phyloP scores from a whole-genome alignment of 2,329 filamentous ascomycete species.

The Fusarium tricinctum region DNA sequence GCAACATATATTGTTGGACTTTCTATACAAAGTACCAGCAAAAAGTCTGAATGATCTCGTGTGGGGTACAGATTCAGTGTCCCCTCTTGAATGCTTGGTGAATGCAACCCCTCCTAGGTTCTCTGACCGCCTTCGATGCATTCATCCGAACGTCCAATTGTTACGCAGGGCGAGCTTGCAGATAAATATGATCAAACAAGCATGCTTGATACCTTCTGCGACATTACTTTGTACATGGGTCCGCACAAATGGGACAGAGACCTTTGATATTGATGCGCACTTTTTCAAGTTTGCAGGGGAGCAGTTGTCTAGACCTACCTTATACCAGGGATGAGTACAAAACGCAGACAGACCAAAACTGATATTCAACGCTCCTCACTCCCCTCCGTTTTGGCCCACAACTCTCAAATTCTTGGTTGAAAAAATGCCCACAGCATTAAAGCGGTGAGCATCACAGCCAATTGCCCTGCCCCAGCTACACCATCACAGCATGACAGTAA shows the following conservation, averaged over 20 bases:
- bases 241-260: constrained; percentile 43
- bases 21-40: constrained; percentile 3
- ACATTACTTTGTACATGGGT: constrained; percentile 46
- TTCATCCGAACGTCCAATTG: constrained; percentile 45
- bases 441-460: constrained; percentile 21
- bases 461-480: neutral
- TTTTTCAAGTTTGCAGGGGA: constrained; percentile 46
- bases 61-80: constrained; percentile 26
- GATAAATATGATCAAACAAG: constrained; percentile 43
- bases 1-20: constrained; percentile 11
- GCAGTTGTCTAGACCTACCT: constrained; percentile 34
- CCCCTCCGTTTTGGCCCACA: constrained; percentile 30
- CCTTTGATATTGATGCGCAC: constrained; percentile 28
- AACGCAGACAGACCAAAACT: constrained; percentile 26
- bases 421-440: constrained; percentile 24
- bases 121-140: constrained; percentile 46
- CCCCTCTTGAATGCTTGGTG: constrained; percentile 26
- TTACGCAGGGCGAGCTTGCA: constrained; percentile 40
- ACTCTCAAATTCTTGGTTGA: constrained; percentile 19
- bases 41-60: constrained; percentile 16
- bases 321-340: constrained; percentile 33
- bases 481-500: constrained; percentile 8
- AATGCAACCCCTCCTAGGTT: constrained; percentile 44
- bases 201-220: constrained; percentile 44
- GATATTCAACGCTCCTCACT: constrained; percentile 38